Conservation (phyloP, 2,329 filamentous ascomycete species). For the Trichoderma aggressivum region DNA sequence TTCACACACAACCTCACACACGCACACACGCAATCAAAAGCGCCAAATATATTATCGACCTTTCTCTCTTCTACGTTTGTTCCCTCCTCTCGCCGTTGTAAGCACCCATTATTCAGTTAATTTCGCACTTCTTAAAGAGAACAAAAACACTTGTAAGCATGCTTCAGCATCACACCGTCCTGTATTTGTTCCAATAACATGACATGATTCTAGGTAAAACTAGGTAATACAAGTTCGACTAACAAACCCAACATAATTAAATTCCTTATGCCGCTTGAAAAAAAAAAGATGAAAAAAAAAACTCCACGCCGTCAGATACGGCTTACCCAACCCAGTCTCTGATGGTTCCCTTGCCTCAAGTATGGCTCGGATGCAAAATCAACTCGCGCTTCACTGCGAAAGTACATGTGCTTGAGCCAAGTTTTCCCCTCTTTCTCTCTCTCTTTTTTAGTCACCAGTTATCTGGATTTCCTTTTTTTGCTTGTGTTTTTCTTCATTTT, state of each 20-base stretch:
- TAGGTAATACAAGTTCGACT: conserved; percentile 10
- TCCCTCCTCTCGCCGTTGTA: no score
- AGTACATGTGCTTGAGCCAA: neutral
- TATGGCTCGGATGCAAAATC: neutral
- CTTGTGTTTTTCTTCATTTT: neutral
- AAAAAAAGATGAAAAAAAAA: conserved; percentile 6
- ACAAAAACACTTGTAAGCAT: neutral
- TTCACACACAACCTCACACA: neutral
- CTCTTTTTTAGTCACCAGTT: neutral
- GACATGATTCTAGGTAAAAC: neutral
- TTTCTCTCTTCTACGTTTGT: neutral
- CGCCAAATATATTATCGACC: neutral
- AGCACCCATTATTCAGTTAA: no score
- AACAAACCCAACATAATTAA: conserved; percentile 16
- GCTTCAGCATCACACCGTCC: neutral
- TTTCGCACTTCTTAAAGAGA: no score
- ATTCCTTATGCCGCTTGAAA: conserved; percentile 19
- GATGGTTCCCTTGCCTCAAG: neutral
- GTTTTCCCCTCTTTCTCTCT: neutral
- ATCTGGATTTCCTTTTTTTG: neutral
- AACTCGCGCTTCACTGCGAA: neutral
- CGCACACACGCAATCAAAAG: neutral
- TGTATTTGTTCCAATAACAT: neutral
- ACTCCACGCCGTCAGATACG: conserved; percentile 11
- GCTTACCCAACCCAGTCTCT: neutral